Percentiles rank a stretch among this genome's conserved stretches.
Evolutionary conservation across 139 green algal species (phyloP).

Genomic region (Coelastrella sp.): DNA sequence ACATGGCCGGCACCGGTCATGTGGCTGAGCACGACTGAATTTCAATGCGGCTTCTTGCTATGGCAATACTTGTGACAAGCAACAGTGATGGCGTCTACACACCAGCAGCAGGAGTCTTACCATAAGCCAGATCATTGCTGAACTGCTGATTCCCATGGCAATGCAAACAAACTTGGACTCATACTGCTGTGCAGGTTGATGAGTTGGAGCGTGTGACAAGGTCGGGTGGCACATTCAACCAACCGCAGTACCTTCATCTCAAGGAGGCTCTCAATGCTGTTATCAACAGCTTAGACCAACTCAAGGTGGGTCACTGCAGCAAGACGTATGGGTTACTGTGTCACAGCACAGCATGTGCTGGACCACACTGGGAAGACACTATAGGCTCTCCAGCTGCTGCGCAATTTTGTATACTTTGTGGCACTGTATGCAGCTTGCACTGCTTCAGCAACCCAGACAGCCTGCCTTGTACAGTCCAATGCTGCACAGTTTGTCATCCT

Average conservation of each 20-base stretch:
- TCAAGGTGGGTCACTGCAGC: background rate
- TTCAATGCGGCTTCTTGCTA: no score
- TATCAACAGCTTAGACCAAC: conserved; percentile 17
- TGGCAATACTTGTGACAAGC: no score
- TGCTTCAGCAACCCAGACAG: no score
- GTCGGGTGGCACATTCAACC: conserved; percentile 37
- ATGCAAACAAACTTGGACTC: background rate
- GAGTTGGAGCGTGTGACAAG: background rate
- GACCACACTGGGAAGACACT: background rate
- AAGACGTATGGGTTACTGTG: background rate
- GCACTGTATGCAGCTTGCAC: no score
- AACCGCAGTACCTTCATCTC: conserved; percentile 45
- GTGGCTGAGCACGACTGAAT: no score
- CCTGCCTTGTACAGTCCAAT: no score
- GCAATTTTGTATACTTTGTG: no score
- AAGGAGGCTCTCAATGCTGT: conserved; percentile 6
- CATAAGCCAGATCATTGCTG: background rate
- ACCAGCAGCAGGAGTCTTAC: no score
- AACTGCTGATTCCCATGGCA: background rate
- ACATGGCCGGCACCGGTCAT: no score
- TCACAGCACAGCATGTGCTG: background rate
- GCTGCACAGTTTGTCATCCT: no score
- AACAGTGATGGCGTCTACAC: no score
- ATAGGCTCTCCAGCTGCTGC: background rate
- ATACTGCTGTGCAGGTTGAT: conserved; percentile 26